Conservation (phyloP, 805 yeast species). For the Saccharomycopsis selenospora region DNA sequence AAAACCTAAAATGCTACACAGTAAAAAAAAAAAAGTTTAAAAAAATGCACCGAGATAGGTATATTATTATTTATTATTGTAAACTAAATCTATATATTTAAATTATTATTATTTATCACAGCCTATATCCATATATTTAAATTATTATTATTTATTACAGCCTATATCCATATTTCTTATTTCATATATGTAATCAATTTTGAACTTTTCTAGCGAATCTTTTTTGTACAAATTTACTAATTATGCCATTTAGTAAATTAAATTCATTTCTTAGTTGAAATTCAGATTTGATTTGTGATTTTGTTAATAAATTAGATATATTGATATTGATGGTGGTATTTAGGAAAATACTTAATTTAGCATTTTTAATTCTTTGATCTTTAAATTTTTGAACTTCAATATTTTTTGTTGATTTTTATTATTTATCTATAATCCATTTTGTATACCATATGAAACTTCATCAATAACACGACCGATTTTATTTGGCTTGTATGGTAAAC, state of each 20-base stretch:
- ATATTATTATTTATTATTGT: too few species aligned
- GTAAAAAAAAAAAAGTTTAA: not conserved
- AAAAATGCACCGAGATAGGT: too few species aligned
- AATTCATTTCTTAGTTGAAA: conserved; percentile 27
- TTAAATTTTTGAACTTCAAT: too few species aligned
- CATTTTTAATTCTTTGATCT: not conserved
- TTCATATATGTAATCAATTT: conserved; percentile 30
- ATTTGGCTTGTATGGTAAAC: too few species aligned
- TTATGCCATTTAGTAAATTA: conserved; percentile 24
- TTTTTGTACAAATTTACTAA: conserved; percentile 26
- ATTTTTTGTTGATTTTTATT: too few species aligned
- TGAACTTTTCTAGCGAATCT: conserved; percentile 29
- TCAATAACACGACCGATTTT: too few species aligned
- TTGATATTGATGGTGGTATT: not conserved
- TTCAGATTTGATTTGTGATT: conserved; percentile 3
- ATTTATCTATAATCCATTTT: too few species aligned
- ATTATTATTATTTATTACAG: too few species aligned
- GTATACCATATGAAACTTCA: too few species aligned
- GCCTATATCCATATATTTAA: too few species aligned
- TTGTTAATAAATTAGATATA: too few species aligned
- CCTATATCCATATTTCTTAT: conserved; percentile 29
- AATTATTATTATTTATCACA: conserved; percentile 1
- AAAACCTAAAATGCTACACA: not conserved
- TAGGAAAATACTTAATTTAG: not conserved
- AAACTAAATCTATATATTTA: not conserved